Evolutionary conservation across 441 rosid genomes (phyloP).

Genomic region (Bruguiera hainesii): DNA sequence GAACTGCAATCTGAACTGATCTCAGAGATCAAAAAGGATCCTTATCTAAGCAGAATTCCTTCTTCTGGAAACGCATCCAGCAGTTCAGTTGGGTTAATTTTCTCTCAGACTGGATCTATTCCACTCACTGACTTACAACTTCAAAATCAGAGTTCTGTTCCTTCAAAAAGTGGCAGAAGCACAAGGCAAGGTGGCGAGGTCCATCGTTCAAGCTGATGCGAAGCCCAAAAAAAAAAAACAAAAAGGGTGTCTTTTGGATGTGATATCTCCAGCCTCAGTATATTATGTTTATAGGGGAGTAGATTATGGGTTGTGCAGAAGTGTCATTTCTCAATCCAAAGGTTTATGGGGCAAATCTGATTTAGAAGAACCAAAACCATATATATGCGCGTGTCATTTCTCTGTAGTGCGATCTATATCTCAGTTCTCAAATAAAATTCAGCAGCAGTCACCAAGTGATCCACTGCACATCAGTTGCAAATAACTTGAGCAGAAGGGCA

Average conservation of each 20-base stretch:
- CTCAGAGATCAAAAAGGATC: slow-evolving; percentile 49
- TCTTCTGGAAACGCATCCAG: slow-evolving; percentile 59
- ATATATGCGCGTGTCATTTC: background rate
- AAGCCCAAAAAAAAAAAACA: slow-evolving; percentile 13
- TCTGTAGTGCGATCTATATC: background rate
- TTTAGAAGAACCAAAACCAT: background rate
- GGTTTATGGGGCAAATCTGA: background rate
- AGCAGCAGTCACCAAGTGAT: slow-evolving; percentile 17
- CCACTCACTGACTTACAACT: slow-evolving; percentile 65
- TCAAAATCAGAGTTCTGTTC: slow-evolving; percentile 63
- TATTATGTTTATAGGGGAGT: slow-evolving; percentile 29
- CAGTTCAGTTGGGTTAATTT: slow-evolving; percentile 71
- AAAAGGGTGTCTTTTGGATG: slow-evolving; percentile 13
- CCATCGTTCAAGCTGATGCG: slow-evolving; percentile 55
- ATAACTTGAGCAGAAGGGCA: too few species aligned
- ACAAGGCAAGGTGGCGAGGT: slow-evolving; percentile 64
- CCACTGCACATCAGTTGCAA: background rate
- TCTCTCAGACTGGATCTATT: slow-evolving; percentile 66
- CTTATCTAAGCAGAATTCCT: slow-evolving; percentile 58
- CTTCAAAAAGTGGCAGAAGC: slow-evolving; percentile 64
- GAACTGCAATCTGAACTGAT: slow-evolving; percentile 27
- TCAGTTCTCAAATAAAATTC: slow-evolving; percentile 29
- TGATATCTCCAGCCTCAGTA: slow-evolving; percentile 20
- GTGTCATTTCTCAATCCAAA: slow-evolving; percentile 13
- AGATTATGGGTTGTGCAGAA: slow-evolving; percentile 37